Evolutionary conservation across 2,329 filamentous ascomycete genomes (phyloP).

Genomic region (Talaromyces funiculosus): DNA sequence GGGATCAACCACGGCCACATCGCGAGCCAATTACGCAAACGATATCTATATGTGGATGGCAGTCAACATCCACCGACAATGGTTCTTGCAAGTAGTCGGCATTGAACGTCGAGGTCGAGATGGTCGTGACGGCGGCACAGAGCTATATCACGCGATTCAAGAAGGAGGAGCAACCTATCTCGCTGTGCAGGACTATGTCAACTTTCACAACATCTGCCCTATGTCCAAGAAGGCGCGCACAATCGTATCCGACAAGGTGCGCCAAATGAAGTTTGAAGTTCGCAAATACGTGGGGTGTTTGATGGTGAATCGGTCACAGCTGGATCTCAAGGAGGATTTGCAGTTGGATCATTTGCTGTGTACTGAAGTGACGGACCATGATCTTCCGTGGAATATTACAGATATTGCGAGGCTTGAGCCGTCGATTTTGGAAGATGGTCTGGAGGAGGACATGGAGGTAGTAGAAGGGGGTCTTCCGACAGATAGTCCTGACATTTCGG

Average conservation of each 20-base stretch:
- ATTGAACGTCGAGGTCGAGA: constrained; percentile 33
- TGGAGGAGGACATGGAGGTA: background rate
- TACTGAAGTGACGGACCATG: constrained; percentile 32
- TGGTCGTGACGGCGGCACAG: constrained; percentile 42
- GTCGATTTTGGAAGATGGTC: constrained; percentile 13
- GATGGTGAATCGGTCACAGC: constrained; percentile 34
- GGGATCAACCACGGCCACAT: constrained; percentile 23
- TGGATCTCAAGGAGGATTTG: constrained; percentile 31
- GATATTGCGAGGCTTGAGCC: constrained; percentile 13
- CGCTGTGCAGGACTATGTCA: constrained; percentile 24
- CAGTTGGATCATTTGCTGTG: constrained; percentile 42
- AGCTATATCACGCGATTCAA: constrained; percentile 39
- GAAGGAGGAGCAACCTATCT: constrained; percentile 42
- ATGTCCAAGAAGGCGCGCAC: constrained; percentile 24
- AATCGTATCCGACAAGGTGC: constrained; percentile 24
- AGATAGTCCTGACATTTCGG: background rate
- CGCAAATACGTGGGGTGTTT: constrained; percentile 28
- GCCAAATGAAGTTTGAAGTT: constrained; percentile 37
- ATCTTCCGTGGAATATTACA: constrained; percentile 36
- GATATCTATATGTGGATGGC: constrained; percentile 51
- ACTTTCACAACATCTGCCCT: constrained; percentile 24
- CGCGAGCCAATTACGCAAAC: constrained; percentile 41
- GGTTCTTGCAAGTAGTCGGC: constrained; percentile 37
- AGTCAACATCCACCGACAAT: constrained; percentile 44
- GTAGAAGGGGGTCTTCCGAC: constrained; percentile 3